Conservation (phyloP, 352 stramenopile species). For the Peronosclerospora sorghi region DNA sequence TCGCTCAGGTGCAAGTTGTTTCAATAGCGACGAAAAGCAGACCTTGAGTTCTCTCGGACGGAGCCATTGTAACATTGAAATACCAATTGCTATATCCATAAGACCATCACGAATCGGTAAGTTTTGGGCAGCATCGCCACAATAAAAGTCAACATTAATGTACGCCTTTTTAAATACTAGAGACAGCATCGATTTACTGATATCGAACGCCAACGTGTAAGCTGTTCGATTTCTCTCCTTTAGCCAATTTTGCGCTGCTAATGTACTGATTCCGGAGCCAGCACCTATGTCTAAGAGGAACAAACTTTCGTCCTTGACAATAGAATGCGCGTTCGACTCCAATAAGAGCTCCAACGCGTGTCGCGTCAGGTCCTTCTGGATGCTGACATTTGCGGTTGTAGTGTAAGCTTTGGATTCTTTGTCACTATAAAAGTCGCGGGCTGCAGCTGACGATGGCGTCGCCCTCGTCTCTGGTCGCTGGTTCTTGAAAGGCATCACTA, state of each 20-base stretch:
- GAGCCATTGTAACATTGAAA: slow-evolving; percentile 81
- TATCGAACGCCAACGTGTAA: slow-evolving; percentile 59
- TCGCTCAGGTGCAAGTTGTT: slow-evolving; percentile 13
- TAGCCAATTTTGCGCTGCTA: slow-evolving; percentile 42
- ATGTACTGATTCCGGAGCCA: slow-evolving; percentile 58
- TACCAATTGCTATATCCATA: slow-evolving; percentile 48
- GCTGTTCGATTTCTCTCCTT: slow-evolving; percentile 14
- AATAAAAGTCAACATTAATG: slow-evolving; percentile 32
- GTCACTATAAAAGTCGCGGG: slow-evolving; percentile 48
- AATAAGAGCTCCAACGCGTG: slow-evolving; percentile 52
- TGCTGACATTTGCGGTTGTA: slow-evolving; percentile 46
- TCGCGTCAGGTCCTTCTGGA: slow-evolving; percentile 56
- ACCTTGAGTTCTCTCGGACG: slow-evolving; percentile 36
- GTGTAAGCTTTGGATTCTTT: slow-evolving; percentile 60
- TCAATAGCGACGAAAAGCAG: slow-evolving; percentile 47
- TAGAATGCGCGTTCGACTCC: slow-evolving; percentile 4
- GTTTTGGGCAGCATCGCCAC: slow-evolving; percentile 51
- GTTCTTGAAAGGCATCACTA: slow-evolving; percentile 43
- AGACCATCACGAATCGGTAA: slow-evolving; percentile 35
- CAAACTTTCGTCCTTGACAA: slow-evolving; percentile 8
- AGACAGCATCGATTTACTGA: slow-evolving; percentile 66
- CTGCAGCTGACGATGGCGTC: slow-evolving; percentile 25
- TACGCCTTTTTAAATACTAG: slow-evolving; percentile 17
- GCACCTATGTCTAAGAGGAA: slow-evolving; percentile 58
- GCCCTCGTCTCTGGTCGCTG: slow-evolving; percentile 34